Conservation (phyloP, 345 rosid genomes). For the Melaleuca quinquenervia region DNA sequence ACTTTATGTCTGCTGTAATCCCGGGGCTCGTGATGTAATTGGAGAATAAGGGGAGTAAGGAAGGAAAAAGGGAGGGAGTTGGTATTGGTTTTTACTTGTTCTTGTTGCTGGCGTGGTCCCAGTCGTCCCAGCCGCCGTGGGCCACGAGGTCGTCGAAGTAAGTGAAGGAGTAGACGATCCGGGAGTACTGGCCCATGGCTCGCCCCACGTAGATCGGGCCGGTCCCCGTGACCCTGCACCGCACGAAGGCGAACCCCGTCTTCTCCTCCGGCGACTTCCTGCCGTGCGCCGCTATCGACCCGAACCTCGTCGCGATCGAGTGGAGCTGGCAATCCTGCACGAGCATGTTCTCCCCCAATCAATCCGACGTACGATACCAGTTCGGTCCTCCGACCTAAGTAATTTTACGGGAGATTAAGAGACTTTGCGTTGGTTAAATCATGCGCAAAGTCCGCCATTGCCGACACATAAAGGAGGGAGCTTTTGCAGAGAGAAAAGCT, state of each 20-base stretch:
- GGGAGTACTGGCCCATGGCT: constrained; percentile 95
- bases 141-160: constrained; percentile 84
- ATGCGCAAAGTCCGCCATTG: not conserved
- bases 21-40: not conserved
- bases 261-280: constrained; percentile 75
- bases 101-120: constrained; percentile 86
- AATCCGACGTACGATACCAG: not conserved
- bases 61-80: not conserved
- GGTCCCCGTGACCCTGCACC: constrained; percentile 72
- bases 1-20: not conserved
- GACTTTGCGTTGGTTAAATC: not conserved
- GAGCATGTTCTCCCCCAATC: not conserved
- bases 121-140: constrained; percentile 96
- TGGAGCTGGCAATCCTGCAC: constrained; percentile 87
- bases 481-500: not conserved
- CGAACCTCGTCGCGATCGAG: constrained; percentile 83
- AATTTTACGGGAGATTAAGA: not conserved
- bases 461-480: not conserved
- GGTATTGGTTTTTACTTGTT: constrained; percentile 40
- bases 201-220: constrained; percentile 85
- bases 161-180: constrained; percentile 81
- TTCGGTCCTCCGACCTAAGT: not conserved
- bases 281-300: constrained; percentile 88
- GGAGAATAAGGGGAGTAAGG: not conserved
- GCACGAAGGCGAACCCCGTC: constrained; percentile 75